Evolutionary conservation across 192 early-diverging fungal species (phyloP), one percentile per base, ranked within the genome.

Genomic region (Linnemannia exigua): DNA sequence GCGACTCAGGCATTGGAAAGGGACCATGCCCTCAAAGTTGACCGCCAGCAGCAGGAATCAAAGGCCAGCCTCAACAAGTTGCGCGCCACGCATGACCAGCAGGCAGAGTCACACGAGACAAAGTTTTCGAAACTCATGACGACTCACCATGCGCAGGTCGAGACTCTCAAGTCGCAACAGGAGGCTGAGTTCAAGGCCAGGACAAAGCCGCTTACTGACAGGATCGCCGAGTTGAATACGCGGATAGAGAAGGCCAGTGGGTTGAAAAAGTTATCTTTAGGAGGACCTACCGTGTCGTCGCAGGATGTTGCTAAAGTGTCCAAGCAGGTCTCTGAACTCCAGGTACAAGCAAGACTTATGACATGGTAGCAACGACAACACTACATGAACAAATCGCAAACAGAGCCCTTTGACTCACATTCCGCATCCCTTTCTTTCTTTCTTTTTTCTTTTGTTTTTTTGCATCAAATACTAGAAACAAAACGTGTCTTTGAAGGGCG

Each of bases 321-420:
- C 25, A 28, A 84, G 36, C 80, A 88, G 70, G 68, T 91, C 68
- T 78, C 82, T 1, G 79, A 88, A 28, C 82, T 91, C 12, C 87
- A 88, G 77, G 90, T 91, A 87, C n/a, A 74, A 19, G 58, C n/a
- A 1, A 31, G 33, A 5, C n/a, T n/a, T n/a, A n/a, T n/a, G n/a
- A n/a, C n/a, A n/a, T n/a, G n/a, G n/a, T n/a, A n/a, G n/a, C n/a
- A n/a, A n/a, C n/a, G n/a, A n/a, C n/a, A n/a, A n/a, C n/a, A n/a
- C n/a, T n/a, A n/a, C n/a, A n/a, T n/a, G n/a, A n/a, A n/a, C n/a
- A n/a, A n/a, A n/a, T n/a, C n/a, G n/a, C n/a, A n/a, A n/a, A n/a
- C n/a, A n/a, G n/a, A n/a, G n/a, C n/a, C n/a, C n/a, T n/a, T n/a
- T n/a, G n/a, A n/a, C n/a, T n/a, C n/a, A n/a, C n/a, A n/a, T n/a